Conservation (phyloP, 2,329 filamentous ascomycete genomes). For the Epichloe glyceriae region DNA sequence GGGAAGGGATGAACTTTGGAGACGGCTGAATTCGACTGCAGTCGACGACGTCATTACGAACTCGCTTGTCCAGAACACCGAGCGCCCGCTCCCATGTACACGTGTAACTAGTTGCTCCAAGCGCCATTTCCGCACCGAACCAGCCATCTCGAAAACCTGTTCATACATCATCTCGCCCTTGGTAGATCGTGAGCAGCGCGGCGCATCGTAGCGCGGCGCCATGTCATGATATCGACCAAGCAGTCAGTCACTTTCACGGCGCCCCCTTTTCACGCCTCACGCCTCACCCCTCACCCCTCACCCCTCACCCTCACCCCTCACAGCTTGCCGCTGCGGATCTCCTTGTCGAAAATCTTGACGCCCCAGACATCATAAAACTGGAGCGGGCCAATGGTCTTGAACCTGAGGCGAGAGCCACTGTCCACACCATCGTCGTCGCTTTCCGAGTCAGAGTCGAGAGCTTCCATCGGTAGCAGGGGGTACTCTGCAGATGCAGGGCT, state of each 20-base stretch:
- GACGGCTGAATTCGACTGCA: too few species aligned
- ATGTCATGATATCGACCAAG: too few species aligned
- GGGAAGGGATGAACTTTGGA: too few species aligned
- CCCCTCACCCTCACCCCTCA: neutral
- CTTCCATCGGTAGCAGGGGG: conserved; percentile 17
- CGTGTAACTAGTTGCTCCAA: too few species aligned
- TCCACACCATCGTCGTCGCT: conserved; percentile 20
- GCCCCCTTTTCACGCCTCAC: neutral
- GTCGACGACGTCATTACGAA: too few species aligned
- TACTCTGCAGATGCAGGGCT: conserved; percentile 9
- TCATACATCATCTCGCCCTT: too few species aligned
- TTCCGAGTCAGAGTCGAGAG: conserved; percentile 21
- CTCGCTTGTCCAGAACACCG: too few species aligned
- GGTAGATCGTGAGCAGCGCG: too few species aligned
- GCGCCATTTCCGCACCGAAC: too few species aligned
- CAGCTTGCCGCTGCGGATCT: conserved; percentile 25
- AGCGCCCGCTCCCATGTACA: too few species aligned
- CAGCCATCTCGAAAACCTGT: too few species aligned
- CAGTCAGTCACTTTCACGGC: neutral
- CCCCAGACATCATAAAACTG: conserved; percentile 30
- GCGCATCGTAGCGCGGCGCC: too few species aligned
- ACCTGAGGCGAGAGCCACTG: conserved; percentile 20
- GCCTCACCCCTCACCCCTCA: neutral
- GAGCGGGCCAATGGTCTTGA: conserved; percentile 23
- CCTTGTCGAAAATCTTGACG: conserved; percentile 46